Evolutionary conservation across 176 grass and related monocot genomes (phyloP), one percentile per base, ranked within the genome.

Genomic region (Oryza longistaminata): DNA sequence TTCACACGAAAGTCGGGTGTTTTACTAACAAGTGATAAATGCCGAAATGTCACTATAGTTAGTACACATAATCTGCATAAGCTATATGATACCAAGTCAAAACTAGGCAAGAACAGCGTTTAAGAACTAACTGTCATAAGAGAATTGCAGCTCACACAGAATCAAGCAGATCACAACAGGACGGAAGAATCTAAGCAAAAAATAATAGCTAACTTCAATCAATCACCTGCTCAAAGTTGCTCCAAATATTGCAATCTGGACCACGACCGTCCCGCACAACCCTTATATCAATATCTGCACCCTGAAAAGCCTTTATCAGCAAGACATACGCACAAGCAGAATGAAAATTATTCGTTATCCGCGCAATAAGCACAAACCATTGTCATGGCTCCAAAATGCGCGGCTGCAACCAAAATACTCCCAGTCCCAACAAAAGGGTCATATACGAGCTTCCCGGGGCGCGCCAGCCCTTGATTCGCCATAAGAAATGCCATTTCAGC

Each of bases 211-310:
- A 61, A 46, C 1, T 9, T 33, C 35, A 70, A 29, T 19, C 12
- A 85, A 85, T 64, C 83, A 95, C 96, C 96, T 98, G 96, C 58
- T 95, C 87, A 81, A 98, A 98, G 89, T 98, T 98, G 87, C 91
- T 95, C 96, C 96, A 95, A 67, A 98, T 76, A 89, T 98, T 95
- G 68, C 96, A 98, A 92, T 98, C 70, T 1, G 96, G 96, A 35
- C 96, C 96, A 42, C 93, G 93, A 19, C 96, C 96, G 87, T 98
- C 96, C 60, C 91, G 91, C 16, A 98, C 96, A 58, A 95, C 93
- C 87, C 91, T 98, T 98, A 98, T 93, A 77, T 98, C 96, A 35
- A 98, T 98, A 98, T 98, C 93, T 95, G 96, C 96, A 88, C 96
- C 96, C 96, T 98, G 93, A 76, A 92, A 86, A 15, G 31, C 11